Conservation (phyloP, 73 alveolate species). For the Stentor coeruleus region DNA sequence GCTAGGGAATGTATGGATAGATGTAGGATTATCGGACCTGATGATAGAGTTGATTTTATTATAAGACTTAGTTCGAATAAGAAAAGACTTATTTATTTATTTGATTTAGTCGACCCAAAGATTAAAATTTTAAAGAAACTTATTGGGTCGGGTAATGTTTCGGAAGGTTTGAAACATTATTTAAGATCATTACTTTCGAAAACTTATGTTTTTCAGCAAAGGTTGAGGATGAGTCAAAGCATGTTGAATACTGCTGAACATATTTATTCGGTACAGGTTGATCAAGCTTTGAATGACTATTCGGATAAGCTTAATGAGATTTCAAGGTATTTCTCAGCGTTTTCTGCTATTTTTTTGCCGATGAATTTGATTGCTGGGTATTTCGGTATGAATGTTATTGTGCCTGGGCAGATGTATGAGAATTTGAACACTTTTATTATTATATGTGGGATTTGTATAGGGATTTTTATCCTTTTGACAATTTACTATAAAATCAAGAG, state of each 20-base stretch:
- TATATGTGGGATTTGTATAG: neutral
- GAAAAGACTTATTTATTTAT: neutral
- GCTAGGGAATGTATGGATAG: neutral
- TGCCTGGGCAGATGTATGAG: neutral
- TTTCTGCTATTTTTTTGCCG: slow-evolving; percentile 19
- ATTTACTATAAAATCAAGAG: too few species aligned
- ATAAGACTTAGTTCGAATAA: neutral
- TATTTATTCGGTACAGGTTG: neutral
- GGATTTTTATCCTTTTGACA: neutral
- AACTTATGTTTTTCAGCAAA: neutral
- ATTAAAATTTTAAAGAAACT: neutral
- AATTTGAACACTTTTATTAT: neutral
- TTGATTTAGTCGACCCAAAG: slow-evolving; percentile 12
- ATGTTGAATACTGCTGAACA: neutral
- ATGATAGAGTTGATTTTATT: slow-evolving; percentile 11
- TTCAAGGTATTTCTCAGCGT: neutral
- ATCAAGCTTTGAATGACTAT: neutral
- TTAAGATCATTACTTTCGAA: neutral
- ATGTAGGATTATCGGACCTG: neutral
- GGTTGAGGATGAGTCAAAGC: neutral
- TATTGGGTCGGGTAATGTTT: neutral
- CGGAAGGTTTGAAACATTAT: neutral
- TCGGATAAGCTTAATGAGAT: neutral
- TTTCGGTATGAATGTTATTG: slow-evolving; percentile 21
- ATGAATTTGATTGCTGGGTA: slow-evolving; percentile 7